These are phyloP conservation scores for Colletotrichum australisinense DNA, from an alignment of 2,329 filamentous ascomycete species.

Conservation along the genomic window DNA sequence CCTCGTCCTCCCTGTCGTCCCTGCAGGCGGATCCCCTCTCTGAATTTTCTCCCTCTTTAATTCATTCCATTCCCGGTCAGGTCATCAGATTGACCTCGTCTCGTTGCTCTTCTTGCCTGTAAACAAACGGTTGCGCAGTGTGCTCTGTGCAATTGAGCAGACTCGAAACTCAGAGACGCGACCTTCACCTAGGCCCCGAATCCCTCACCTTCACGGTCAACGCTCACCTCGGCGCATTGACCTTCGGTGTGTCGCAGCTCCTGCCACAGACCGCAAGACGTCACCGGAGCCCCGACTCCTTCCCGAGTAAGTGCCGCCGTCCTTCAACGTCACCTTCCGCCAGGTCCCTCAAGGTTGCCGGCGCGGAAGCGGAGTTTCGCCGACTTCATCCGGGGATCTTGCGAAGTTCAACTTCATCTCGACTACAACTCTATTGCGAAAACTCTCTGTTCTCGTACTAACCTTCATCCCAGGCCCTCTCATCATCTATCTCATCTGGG, in stretches of 20 bases:
- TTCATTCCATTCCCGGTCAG: background rate
- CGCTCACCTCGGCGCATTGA: slow-evolving; percentile 1
- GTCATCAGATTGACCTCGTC: background rate
- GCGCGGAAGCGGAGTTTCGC: background rate
- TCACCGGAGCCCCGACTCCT: background rate
- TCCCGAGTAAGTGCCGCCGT: background rate
- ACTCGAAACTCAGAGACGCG: background rate
- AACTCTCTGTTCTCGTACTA: background rate
- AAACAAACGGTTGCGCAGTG: background rate
- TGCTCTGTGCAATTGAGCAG: background rate
- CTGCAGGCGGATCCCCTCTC: background rate
- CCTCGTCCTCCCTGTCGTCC: background rate
- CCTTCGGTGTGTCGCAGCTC: background rate
- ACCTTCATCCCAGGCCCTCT: background rate
- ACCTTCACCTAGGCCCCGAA: background rate
- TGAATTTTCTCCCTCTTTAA: background rate
- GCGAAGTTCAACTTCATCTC: background rate
- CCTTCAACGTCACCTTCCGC: background rate
- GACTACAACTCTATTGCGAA: too few species aligned
- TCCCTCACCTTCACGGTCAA: background rate
- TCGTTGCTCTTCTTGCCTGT: background rate
- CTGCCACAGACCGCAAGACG: background rate
- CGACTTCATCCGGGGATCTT: background rate
- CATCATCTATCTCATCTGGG: background rate
- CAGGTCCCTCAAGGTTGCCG: background rate